These are phyloP conservation scores for Sugiyamaella chiloensis DNA, from an alignment of 805 yeast genomes.

Conservation along the genomic window DNA sequence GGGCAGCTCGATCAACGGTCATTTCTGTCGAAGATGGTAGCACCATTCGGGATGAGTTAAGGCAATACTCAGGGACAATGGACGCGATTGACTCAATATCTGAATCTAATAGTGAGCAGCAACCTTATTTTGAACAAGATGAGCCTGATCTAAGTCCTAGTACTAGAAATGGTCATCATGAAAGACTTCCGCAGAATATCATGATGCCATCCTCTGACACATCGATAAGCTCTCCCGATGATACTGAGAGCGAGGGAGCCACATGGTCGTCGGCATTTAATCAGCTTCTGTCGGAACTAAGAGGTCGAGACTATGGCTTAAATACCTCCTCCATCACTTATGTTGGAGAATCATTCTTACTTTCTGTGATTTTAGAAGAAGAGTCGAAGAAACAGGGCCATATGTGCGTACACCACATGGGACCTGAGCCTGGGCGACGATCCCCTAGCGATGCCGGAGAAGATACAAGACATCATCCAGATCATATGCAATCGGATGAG, in stretches of 20 bases:
- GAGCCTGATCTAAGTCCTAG: not conserved
- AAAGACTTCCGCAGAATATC: too few relatives aligned
- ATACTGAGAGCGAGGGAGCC: not conserved
- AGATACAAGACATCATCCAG: not conserved
- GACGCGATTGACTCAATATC: not conserved
- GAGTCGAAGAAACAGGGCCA: not conserved
- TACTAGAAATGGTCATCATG: too few relatives aligned
- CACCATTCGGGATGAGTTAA: too few relatives aligned
- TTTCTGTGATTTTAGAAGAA: not conserved
- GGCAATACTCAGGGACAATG: not conserved
- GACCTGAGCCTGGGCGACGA: not conserved
- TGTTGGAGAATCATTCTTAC: not conserved
- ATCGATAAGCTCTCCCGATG: not conserved
- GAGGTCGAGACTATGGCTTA: not conserved
- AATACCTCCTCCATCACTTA: not conserved
- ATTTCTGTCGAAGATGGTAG: too few relatives aligned
- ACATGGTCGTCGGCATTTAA: slow-evolving; percentile 3
- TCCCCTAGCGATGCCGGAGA: not conserved
- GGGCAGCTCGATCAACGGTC: not conserved
- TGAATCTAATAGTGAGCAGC: not conserved
- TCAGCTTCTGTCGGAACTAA: not conserved
- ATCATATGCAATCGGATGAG: slow-evolving; percentile 1
- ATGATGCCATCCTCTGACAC: not conserved
- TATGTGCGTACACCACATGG: not conserved
- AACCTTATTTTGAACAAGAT: not conserved